Base-by-base conservation (phyloP, 1,284 basidiomycete genomes). In the Puccinia triticina region DNA sequence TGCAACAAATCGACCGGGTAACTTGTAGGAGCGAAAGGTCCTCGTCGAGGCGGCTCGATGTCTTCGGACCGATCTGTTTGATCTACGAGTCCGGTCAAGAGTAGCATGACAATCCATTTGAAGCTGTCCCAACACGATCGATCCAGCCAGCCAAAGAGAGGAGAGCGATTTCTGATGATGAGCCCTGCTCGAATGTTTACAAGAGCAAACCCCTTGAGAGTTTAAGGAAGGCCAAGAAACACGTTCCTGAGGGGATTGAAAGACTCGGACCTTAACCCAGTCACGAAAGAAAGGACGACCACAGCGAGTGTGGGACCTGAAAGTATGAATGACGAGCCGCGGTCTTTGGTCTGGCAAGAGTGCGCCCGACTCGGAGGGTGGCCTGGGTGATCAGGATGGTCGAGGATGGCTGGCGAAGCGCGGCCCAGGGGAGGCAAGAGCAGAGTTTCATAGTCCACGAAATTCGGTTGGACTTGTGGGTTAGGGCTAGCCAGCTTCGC, bases 181-280 rank as follows among this genome's bases (percentile, higher is more conserved):
- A n/a, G 40, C 48, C 69, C 69, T 71, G 48, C 69, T 71, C 69
- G 69, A 26, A 5, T 71, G 37, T 53, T 71, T 43, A 71, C 69
- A 71, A 71, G 69, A 71, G 69, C 69, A 71, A n/a, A 53, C 69
- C 48, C 69, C 69, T 43, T 46, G 40, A 71, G 69, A 71, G 69
- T 53, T 71, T 48, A n/a, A 29, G 64, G 3, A 21, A 64, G 61
- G 61, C 61, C 61, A 64, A 26, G 57, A 59, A 10, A 29, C 1
- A 59, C 7, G 48, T 16, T 21, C 29, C 61, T 64, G 48, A 23
- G 21, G 48, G 37, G 69, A 71, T 71, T 71, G 29, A 71, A 71
- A 71, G 69, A n/a, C 69, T 71, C 69, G 69, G 69, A 71, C 69
- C 69, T 71, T 71, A 71, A 71, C 69, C 69, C 69, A 46, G 69